Evolutionary conservation across 352 stramenopile genomes (phyloP).

Genomic region (Halophytophthora batemanensis): DNA sequence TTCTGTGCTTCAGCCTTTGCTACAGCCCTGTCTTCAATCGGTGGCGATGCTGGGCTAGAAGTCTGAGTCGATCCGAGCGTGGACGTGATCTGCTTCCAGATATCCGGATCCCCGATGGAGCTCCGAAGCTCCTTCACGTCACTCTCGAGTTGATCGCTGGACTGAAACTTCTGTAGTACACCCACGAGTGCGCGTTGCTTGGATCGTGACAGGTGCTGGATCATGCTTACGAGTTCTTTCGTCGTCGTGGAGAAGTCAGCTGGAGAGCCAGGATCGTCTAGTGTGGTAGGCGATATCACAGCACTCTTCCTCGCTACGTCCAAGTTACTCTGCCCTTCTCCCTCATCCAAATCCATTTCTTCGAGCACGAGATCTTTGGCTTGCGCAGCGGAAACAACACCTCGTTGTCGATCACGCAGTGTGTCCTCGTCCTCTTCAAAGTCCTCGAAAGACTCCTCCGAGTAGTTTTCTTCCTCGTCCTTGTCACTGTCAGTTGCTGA

Average conservation of each 20-base stretch:
- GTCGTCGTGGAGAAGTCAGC: conserved; percentile 45
- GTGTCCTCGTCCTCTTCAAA: conserved; percentile 51
- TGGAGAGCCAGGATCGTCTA: background rate
- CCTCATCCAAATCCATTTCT: conserved; percentile 14
- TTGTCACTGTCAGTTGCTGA: conserved; percentile 1
- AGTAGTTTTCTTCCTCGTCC: conserved; percentile 57
- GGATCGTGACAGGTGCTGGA: conserved; percentile 63
- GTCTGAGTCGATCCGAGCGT: conserved; percentile 20
- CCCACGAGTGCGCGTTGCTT: conserved; percentile 64
- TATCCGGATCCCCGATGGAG: conserved; percentile 65
- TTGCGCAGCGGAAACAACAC: background rate
- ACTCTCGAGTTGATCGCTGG: conserved; percentile 42
- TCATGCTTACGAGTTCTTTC: conserved; percentile 54
- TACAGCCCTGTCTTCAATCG: conserved; percentile 4
- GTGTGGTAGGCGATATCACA: background rate
- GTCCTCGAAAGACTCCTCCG: conserved; percentile 84
- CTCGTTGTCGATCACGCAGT: background rate
- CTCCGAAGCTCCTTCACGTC: conserved; percentile 51
- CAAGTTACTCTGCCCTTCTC: background rate
- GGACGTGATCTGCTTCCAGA: conserved; percentile 72
- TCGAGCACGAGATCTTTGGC: conserved; percentile 26
- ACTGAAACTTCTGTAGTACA: conserved; percentile 61
- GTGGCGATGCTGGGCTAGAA: background rate
- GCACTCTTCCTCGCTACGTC: background rate
- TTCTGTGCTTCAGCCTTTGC: background rate